These are phyloP conservation scores for Lantana camara DNA, from an alignment of 257 asterid genomes.

Conservation along the genomic window DNA sequence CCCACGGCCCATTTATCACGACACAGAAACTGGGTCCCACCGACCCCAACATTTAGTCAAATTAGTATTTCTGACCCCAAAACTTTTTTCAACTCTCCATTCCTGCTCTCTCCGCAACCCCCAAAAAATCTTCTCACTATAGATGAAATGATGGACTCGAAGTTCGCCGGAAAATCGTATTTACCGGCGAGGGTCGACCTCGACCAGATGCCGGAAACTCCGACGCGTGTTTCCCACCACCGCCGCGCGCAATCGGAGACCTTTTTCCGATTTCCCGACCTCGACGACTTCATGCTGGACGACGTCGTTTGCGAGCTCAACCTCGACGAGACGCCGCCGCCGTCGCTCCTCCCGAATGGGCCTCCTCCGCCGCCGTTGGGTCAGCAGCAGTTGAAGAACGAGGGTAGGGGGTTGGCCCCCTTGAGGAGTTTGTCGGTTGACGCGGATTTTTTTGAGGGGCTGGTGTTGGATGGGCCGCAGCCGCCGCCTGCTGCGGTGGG, in stretches of 20 bases:
- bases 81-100: conserved; percentile 23
- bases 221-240: conserved; percentile 65
- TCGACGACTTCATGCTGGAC: conserved; percentile 66
- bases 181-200: conserved; percentile 47
- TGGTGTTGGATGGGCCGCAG: conserved; percentile 49
- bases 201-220: conserved; percentile 82
- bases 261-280: conserved; percentile 76
- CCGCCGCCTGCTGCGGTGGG: conserved; percentile 31
- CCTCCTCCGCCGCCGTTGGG: conserved; percentile 35
- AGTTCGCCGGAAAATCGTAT: conserved; percentile 52
- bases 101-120: conserved; percentile 18
- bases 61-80: conserved; percentile 37
- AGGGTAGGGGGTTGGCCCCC: conserved; percentile 43
- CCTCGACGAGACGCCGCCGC: conserved; percentile 42
- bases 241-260: conserved; percentile 93
- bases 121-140: neutral
- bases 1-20: conserved; percentile 30
- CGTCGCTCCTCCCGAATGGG: conserved; percentile 35
- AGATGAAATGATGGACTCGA: conserved; percentile 62
- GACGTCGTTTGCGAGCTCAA: conserved; percentile 58
- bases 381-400: conserved; percentile 37
- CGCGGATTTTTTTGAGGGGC: conserved; percentile 83
- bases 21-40: conserved; percentile 29
- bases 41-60: conserved; percentile 21
- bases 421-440: conserved; percentile 82